A percentile compares a stretch with the other conserved stretches of the same genome.
Evolutionary conservation across 106 monocot genomes (phyloP).

Genomic region (Gastrodia elata): DNA sequence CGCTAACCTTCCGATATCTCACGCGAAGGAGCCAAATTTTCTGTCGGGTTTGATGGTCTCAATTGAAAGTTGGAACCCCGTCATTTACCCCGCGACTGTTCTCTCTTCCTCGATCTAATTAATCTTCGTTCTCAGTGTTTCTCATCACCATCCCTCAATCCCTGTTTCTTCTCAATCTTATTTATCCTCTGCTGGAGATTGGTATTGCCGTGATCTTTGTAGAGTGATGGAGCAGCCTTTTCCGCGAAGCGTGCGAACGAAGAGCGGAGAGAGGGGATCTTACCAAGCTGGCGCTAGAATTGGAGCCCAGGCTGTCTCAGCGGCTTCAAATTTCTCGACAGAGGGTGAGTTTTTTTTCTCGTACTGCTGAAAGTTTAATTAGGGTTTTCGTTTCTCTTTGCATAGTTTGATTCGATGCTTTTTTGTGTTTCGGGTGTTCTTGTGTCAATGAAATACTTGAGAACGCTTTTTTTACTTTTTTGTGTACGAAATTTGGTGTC

Average conservation of each 20-base stretch:
- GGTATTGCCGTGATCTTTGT: not conserved
- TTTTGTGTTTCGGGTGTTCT: not conserved
- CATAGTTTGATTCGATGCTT: not conserved
- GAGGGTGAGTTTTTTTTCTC: not conserved
- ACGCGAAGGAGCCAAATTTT: not conserved
- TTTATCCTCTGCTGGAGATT: not conserved
- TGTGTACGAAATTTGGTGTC: not conserved
- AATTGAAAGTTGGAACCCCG: slow-evolving; percentile 9
- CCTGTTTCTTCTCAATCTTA: not conserved
- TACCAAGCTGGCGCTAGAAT: not conserved
- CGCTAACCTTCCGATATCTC: not conserved
- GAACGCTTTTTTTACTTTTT: not conserved
- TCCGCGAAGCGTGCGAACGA: not conserved
- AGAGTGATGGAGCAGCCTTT: slow-evolving; percentile 1
- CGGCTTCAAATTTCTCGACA: not conserved
- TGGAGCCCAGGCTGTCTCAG: not conserved
- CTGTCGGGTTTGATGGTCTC: not conserved
- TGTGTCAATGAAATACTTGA: not conserved
- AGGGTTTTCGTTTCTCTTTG: not conserved
- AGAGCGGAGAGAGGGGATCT: not conserved
- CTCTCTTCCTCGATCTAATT: not conserved
- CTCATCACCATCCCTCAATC: not conserved
- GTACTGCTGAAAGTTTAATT: not conserved
- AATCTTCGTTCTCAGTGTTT: not conserved
- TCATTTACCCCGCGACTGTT: not conserved